These are phyloP conservation scores for Colletotrichum chrysophilum DNA, from an alignment of 2,329 filamentous ascomycete species.

Conservation along the genomic window DNA sequence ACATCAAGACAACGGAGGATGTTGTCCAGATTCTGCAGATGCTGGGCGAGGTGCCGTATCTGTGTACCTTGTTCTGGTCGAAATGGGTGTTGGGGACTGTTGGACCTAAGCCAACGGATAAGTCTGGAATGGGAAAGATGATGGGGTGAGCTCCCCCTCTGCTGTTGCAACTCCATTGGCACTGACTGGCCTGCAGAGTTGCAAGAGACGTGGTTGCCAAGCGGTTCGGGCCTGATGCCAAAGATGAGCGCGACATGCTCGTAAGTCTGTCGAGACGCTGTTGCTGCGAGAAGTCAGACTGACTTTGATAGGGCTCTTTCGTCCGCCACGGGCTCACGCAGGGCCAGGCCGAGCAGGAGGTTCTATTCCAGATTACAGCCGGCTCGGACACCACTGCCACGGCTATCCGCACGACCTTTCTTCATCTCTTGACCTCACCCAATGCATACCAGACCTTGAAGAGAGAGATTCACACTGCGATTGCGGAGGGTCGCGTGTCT, in stretches of 20 bases:
- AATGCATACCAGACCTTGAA: slow-evolving; percentile 47
- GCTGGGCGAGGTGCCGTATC: slow-evolving; percentile 31
- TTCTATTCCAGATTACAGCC: slow-evolving; percentile 30
- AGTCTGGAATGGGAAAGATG: slow-evolving; percentile 18
- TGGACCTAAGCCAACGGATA: slow-evolving; percentile 19
- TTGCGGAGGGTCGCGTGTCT: slow-evolving; percentile 29
- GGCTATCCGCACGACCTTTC: slow-evolving; percentile 51
- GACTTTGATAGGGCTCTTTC: slow-evolving; percentile 33
- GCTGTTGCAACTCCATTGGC: no score
- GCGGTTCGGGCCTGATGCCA: slow-evolving; percentile 30
- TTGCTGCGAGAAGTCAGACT: neutral
- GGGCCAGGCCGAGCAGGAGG: slow-evolving; percentile 33
- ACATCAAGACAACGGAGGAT: slow-evolving; percentile 42
- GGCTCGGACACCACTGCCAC: slow-evolving; percentile 58
- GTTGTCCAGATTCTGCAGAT: slow-evolving; percentile 42
- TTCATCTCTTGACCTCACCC: slow-evolving; percentile 53
- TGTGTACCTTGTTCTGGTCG: slow-evolving; percentile 28
- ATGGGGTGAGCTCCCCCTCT: no score
- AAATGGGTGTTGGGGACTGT: slow-evolving; percentile 30
- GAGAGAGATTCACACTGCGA: slow-evolving; percentile 47
- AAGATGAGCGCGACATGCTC: slow-evolving; percentile 39
- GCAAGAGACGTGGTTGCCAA: slow-evolving; percentile 37
- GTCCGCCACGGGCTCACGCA: slow-evolving; percentile 42
- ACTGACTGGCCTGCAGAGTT: slow-evolving; percentile 23
- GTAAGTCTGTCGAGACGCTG: neutral